phyloP scores from a whole-genome alignment of 2,329 filamentous ascomycete species.

The Fusarium humuli region DNA sequence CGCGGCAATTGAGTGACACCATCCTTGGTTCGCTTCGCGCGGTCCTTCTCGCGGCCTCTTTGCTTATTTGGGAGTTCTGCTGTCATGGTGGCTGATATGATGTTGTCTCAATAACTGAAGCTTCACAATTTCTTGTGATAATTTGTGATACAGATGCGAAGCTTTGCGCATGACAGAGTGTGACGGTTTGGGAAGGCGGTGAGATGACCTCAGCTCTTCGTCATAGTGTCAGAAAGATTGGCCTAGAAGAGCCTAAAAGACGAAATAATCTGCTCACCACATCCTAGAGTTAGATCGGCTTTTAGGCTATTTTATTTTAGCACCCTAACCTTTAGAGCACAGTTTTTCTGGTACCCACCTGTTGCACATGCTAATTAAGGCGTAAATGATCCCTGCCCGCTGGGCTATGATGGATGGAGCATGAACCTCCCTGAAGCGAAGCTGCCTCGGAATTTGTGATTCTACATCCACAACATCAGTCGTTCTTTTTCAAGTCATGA shows the following conservation, averaged over 20 bases:
- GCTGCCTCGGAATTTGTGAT: conserved; percentile 42
- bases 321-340: neutral
- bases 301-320: neutral
- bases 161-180: conserved; percentile 31
- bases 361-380: conserved; percentile 35
- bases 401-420: conserved; percentile 23
- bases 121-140: conserved; percentile 16
- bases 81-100: conserved; percentile 42
- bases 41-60: conserved; percentile 75
- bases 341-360: neutral
- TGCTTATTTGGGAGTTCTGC: conserved; percentile 62
- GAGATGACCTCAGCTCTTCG: conserved; percentile 11
- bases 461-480: conserved; percentile 38
- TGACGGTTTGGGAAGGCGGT: conserved; percentile 47
- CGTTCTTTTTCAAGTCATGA: conserved; percentile 38
- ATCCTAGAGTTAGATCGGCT: accelerated
- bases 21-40: conserved; percentile 64
- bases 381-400: conserved; percentile 29
- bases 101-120: neutral
- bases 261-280: neutral
- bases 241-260: accelerated
- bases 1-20: conserved; percentile 76
- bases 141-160: conserved; percentile 29
- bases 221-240: neutral
- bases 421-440: conserved; percentile 26